Percentiles rank a stretch among this genome's conserved stretches.
phyloP scores from a whole-genome alignment of 352 stramenopile genomes.

The Peronosclerospora sorghi region DNA sequence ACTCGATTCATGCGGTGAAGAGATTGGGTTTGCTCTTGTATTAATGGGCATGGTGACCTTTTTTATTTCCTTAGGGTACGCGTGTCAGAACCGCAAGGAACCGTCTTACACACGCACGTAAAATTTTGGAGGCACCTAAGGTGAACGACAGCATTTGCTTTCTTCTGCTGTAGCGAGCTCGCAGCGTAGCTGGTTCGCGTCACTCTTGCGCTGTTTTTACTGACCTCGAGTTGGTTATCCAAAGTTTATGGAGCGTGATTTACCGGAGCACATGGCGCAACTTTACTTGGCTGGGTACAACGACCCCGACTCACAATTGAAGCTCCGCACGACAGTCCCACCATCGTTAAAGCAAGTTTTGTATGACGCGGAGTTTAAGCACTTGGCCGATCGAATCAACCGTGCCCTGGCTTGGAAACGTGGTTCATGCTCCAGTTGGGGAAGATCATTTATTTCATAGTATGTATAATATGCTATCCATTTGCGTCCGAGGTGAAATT shows the following conservation, averaged over 20 bases:
- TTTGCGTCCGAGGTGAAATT: constrained; percentile 52
- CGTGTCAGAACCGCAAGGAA: constrained; percentile 60
- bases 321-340: constrained; percentile 49
- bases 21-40: constrained; percentile 58
- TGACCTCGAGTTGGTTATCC: constrained; percentile 68
- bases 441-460: constrained; percentile 46
- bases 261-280: constrained; percentile 71
- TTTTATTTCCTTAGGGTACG: constrained; percentile 60
- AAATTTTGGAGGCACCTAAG: constrained; percentile 31
- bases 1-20: constrained; percentile 61
- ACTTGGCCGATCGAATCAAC: constrained; percentile 59
- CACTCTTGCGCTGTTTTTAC: constrained; percentile 51
- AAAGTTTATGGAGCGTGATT: constrained; percentile 66
- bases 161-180: constrained; percentile 46
- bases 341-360: constrained; percentile 44
- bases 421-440: constrained; percentile 36
- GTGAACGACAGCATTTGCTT: constrained; percentile 54
- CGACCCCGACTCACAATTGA: constrained; percentile 44
- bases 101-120: constrained; percentile 45
- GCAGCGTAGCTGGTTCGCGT: constrained; percentile 41
- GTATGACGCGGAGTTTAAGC: constrained; percentile 54
- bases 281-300: constrained; percentile 66
- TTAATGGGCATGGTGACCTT: constrained; percentile 55
- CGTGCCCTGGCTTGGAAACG: constrained; percentile 40
- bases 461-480: constrained; percentile 58